Evolutionary conservation across 768 basidiomycete genomes (phyloP), one percentile per base, ranked within the genome.

Genomic region (Galerina sulciceps): DNA sequence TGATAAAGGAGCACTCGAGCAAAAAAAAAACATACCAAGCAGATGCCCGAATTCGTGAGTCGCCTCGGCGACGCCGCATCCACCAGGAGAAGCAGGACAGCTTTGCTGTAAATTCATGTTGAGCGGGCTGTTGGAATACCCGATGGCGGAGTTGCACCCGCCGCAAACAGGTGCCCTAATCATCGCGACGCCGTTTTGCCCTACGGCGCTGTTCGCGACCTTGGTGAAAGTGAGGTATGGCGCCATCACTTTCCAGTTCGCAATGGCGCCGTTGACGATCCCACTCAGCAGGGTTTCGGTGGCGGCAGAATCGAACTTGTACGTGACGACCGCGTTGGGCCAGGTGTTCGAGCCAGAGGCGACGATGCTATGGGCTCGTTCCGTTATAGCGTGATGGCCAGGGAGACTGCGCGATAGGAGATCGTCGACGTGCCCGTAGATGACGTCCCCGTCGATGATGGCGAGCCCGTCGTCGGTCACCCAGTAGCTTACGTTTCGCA

Each of bases 371-470:
- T 45, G 44, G 18, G 53, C 53, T 23, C 53, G 15, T 34, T 11
- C 2, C 2, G 43, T 23, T 8, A 55, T 10, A n/a, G 10, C 10
- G 13, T 31, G 26, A 4, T 55, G 15, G 17, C 53, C 53, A 1
- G 26, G 10, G 14, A 45, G 8, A 6, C 23, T 23, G n/a, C 46
- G 42, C 4, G 44, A 31, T 2, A 55, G 15, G 17, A 55, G 53
- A 6, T 15, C 26, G 10, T 55, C 34, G 10, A 46, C 4, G 6
- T 31, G 18, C 0, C 53, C 53, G 42, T 55, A 55, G 14, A 55
- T 44, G 34, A 55, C 44, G 23, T 55, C 53, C 5, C 53, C 53
- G 53, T 55, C 53, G 13, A 46, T 46, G 10, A 55, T 37, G 4
- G 53, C 53, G 6, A 45, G 31, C 3, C 36, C 44, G n/a, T 55